Percentiles rank a stretch among this genome's conserved stretches.
phyloP scores from a whole-genome alignment of 192 early-diverging fungal genomes.

The Ramicandelaber brevisporus region DNA sequence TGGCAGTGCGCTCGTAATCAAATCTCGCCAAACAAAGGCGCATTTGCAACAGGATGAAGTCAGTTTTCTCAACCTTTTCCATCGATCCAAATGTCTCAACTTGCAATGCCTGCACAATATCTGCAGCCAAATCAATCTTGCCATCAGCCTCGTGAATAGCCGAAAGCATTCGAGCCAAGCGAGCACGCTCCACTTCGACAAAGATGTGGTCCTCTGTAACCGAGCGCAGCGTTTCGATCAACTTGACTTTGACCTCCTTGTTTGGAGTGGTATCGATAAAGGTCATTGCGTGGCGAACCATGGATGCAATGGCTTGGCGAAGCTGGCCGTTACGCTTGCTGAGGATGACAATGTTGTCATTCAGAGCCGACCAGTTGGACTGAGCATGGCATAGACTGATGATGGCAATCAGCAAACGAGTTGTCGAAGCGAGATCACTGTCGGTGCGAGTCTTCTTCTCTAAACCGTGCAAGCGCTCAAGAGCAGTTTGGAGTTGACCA shows the following conservation, averaged over 20 bases:
- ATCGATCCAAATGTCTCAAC: slow-evolving; percentile 98
- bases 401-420: slow-evolving; percentile 56
- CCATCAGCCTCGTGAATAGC: slow-evolving; percentile 81
- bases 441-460: slow-evolving; percentile 95
- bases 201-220: slow-evolving; percentile 99
- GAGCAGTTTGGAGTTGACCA: slow-evolving; percentile 51
- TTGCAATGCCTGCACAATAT: slow-evolving; percentile 89
- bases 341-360: slow-evolving; percentile 72
- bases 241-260: slow-evolving; percentile 56
- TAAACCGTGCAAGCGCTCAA: slow-evolving; percentile 61
- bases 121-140: slow-evolving; percentile 69
- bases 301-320: slow-evolving; percentile 81
- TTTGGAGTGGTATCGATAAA: slow-evolving; percentile 69
- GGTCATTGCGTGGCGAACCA: slow-evolving; percentile 82
- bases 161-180: slow-evolving; percentile 70
- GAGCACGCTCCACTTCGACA: slow-evolving; percentile 94
- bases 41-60: slow-evolving; percentile 98
- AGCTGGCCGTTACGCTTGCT: slow-evolving; percentile 96
- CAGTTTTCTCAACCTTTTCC: slow-evolving; percentile 96
- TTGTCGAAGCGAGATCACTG: slow-evolving; percentile 66
- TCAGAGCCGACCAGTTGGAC: slow-evolving; percentile 66
- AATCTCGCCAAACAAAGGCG: slow-evolving; percentile 76
- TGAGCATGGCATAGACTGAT: slow-evolving; percentile 45
- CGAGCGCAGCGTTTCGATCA: slow-evolving; percentile 78
- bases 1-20: slow-evolving; percentile 76